phyloP scores from a whole-genome alignment of 2,329 filamentous ascomycete genomes.

The Aspergillus chevalieri region DNA sequence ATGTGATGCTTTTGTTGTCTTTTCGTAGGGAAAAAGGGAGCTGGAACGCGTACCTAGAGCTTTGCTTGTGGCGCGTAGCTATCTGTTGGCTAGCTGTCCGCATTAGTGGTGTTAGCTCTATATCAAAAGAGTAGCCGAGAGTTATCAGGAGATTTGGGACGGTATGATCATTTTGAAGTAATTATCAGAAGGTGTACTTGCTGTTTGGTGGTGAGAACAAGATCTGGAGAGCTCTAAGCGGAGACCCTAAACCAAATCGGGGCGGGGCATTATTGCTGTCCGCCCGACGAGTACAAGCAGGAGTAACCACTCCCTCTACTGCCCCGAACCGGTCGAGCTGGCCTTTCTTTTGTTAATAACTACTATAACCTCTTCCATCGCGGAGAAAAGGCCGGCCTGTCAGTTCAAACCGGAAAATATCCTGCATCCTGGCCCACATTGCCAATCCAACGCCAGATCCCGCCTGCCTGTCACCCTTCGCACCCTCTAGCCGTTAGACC shows the following conservation, averaged over 20 bases:
- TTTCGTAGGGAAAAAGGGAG: neutral
- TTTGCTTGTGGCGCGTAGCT: neutral
- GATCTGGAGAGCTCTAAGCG: neutral
- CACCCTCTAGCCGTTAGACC: neutral
- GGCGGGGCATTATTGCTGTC: slow-evolving; percentile 11
- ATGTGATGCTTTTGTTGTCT: slow-evolving; percentile 8
- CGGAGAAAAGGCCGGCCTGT: no score
- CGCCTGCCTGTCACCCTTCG: neutral
- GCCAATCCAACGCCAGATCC: neutral
- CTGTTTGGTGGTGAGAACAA: neutral
- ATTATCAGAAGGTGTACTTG: no score
- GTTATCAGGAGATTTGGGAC: no score
- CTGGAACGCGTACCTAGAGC: neutral
- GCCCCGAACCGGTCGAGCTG: neutral
- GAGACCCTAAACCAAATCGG: slow-evolving; percentile 18
- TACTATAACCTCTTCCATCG: no score
- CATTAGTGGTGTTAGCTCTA: no score
- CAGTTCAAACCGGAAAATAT: no score
- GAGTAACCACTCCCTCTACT: no score
- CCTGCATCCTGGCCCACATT: no score
- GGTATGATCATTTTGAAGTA: no score
- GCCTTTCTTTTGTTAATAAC: neutral
- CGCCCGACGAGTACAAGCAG: neutral
- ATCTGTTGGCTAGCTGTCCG: no score
- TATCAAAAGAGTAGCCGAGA: no score